Evolutionary conservation across 2,329 filamentous ascomycete genomes (phyloP).

Genomic region (Cercospora brassicicola): DNA sequence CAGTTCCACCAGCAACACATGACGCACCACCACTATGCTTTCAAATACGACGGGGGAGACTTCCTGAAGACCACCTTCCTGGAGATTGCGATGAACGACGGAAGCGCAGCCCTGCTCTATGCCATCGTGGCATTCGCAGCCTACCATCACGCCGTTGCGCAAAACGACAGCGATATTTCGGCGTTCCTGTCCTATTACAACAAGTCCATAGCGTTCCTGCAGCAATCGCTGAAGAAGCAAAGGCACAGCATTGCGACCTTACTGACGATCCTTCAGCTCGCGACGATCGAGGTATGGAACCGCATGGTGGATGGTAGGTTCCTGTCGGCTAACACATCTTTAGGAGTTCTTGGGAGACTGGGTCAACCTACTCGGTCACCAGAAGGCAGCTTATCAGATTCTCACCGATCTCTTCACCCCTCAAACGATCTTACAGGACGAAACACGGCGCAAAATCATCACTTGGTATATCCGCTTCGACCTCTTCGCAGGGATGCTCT

Average conservation of each 20-base stretch:
- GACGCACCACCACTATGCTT: slow-evolving; percentile 77
- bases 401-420: slow-evolving; percentile 76
- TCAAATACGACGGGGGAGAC: slow-evolving; percentile 67
- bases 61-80: slow-evolving; percentile 75
- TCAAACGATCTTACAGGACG: slow-evolving; percentile 68
- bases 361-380: slow-evolving; percentile 89
- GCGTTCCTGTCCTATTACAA: slow-evolving; percentile 90
- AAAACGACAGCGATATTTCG: slow-evolving; percentile 70
- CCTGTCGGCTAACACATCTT: neutral
- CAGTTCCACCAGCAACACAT: slow-evolving; percentile 76
- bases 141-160: slow-evolving; percentile 75
- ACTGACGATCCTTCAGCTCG: slow-evolving; percentile 84
- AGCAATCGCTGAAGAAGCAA: slow-evolving; percentile 69
- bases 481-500: slow-evolving; percentile 78
- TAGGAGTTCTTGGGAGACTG: slow-evolving; percentile 95
- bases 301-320: slow-evolving; percentile 6
- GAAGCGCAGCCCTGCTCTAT: slow-evolving; percentile 70
- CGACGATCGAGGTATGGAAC: slow-evolving; percentile 78
- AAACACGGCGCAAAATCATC: slow-evolving; percentile 70
- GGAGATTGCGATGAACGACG: slow-evolving; percentile 70
- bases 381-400: slow-evolving; percentile 83
- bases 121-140: slow-evolving; percentile 85
- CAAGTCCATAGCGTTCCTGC: slow-evolving; percentile 74
- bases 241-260: slow-evolving; percentile 72
- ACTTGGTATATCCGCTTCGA: slow-evolving; percentile 93